These are phyloP conservation scores for Kluyveromyces nonfermentans DNA, from an alignment of 805 yeast genomes.

Conservation along the genomic window DNA sequence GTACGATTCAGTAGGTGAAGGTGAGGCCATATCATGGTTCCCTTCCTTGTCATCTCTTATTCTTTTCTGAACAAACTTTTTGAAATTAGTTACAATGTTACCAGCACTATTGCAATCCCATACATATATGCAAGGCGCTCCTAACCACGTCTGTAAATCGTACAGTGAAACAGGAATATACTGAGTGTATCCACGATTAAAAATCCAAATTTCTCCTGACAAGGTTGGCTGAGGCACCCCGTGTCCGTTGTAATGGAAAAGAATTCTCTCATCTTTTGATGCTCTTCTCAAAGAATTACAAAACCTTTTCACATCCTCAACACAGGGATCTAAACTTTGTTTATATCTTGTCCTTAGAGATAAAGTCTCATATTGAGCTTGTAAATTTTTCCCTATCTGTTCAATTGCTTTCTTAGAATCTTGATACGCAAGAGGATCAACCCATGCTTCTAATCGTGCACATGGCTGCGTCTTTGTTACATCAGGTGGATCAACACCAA, in stretches of 20 bases:
- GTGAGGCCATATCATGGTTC: constrained; percentile 33
- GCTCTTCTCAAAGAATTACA: constrained; percentile 82
- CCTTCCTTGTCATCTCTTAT: constrained; percentile 74
- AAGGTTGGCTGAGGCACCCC: constrained; percentile 97
- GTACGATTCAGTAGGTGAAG: constrained; percentile 41
- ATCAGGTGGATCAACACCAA: constrained; percentile 98
- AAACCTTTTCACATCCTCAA: constrained; percentile 87
- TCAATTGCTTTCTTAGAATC: constrained; percentile 90
- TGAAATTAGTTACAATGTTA: constrained; percentile 80
- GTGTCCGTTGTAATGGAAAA: constrained; percentile 95
- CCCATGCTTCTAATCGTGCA: constrained; percentile 87
- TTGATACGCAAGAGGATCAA: constrained; percentile 71
- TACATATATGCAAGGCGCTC: constrained; percentile 93
- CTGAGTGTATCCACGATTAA: constrained; percentile 93
- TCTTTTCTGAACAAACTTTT: constrained; percentile 80
- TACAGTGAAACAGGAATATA: constrained; percentile 93
- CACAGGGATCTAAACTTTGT: constrained; percentile 87
- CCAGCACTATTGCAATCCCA: constrained; percentile 95
- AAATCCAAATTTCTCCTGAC: constrained; percentile 97
- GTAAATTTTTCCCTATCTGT: constrained; percentile 80
- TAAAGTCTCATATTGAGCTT: constrained; percentile 80
- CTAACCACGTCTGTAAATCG: constrained; percentile 93
- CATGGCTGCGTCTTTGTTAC: constrained; percentile 87
- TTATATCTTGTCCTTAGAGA: constrained; percentile 83
- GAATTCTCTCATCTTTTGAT: constrained; percentile 85